phyloP scores from a whole-genome alignment of 1,139 yeast species.

The Yamadazyma songkhlaensis region DNA sequence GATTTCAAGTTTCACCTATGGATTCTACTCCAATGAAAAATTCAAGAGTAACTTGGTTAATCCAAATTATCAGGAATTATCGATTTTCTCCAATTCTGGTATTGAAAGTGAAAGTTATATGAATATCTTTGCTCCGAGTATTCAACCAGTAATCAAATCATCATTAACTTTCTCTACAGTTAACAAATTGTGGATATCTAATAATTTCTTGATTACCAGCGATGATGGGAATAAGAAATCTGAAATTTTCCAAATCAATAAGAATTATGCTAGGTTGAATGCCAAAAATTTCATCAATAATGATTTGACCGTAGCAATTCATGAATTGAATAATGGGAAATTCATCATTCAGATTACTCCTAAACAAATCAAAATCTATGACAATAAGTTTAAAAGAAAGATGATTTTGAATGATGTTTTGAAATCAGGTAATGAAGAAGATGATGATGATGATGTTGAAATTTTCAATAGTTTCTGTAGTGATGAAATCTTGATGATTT shows the following conservation, averaged over 20 bases:
- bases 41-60: constrained; percentile 61
- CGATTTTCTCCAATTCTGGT: constrained; percentile 73
- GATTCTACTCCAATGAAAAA: constrained; percentile 54
- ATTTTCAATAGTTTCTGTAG: constrained; percentile 52
- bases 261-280: constrained; percentile 63
- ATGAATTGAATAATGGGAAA: constrained; percentile 56
- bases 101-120: constrained; percentile 53
- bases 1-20: constrained; percentile 64
- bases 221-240: constrained; percentile 63
- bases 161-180: constrained; percentile 75
- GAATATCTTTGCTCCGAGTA: constrained; percentile 59
- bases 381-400: constrained; percentile 53
- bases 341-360: constrained; percentile 75
- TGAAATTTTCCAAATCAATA: constrained; percentile 69
- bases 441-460: constrained; percentile 36
- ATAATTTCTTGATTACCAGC: constrained; percentile 68
- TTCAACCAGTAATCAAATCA: constrained; percentile 64
- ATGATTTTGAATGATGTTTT: constrained; percentile 35
- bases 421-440: constrained; percentile 4
- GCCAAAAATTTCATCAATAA: constrained; percentile 64
- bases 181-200: constrained; percentile 71
- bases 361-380: constrained; percentile 61
- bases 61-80: constrained; percentile 63
- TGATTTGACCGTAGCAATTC: constrained; percentile 66
- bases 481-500: constrained; percentile 51